These are phyloP conservation scores for Rosa multiflora DNA, from an alignment of 306 rosid genomes.

Conservation along the genomic window DNA sequence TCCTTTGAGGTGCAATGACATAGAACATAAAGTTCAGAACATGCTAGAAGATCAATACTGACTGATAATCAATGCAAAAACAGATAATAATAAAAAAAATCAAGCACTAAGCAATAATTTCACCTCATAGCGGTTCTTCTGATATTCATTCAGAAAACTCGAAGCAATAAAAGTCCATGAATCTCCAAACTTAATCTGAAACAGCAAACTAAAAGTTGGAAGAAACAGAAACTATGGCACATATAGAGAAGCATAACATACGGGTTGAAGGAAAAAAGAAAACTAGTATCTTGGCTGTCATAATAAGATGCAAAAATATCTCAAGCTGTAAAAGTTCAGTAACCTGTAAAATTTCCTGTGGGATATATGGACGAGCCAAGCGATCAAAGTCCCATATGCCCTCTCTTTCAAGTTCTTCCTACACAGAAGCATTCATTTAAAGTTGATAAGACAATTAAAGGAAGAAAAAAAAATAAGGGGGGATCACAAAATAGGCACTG, in stretches of 20 bases:
- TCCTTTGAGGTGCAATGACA: background rate
- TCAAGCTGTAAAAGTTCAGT: constrained; percentile 20
- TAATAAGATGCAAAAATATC: background rate
- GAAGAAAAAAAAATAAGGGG: background rate
- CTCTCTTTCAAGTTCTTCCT: constrained; percentile 95
- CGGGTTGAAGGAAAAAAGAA: background rate
- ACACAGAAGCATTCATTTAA: constrained; percentile 25
- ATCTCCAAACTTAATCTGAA: constrained; percentile 82
- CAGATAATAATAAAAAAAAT: background rate
- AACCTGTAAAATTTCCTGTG: constrained; percentile 70
- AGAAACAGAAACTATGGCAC: constrained; percentile 5
- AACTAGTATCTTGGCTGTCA: background rate
- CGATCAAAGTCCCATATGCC: constrained; percentile 99
- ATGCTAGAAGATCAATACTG: constrained; percentile 15
- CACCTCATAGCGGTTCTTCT: constrained; percentile 72
- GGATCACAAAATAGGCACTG: background rate
- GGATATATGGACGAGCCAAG: constrained; percentile 74
- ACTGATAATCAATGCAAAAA: background rate
- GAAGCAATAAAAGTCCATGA: constrained; percentile 79
- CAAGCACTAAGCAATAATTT: constrained; percentile 17
- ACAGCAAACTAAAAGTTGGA: constrained; percentile 15
- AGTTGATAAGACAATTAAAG: constrained; percentile 11
- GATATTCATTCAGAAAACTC: constrained; percentile 67
- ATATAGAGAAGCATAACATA: constrained; percentile 15
- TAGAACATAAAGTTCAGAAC: background rate